phyloP scores from a whole-genome alignment of 139 green algal genomes.

The Chlorella sp. region DNA sequence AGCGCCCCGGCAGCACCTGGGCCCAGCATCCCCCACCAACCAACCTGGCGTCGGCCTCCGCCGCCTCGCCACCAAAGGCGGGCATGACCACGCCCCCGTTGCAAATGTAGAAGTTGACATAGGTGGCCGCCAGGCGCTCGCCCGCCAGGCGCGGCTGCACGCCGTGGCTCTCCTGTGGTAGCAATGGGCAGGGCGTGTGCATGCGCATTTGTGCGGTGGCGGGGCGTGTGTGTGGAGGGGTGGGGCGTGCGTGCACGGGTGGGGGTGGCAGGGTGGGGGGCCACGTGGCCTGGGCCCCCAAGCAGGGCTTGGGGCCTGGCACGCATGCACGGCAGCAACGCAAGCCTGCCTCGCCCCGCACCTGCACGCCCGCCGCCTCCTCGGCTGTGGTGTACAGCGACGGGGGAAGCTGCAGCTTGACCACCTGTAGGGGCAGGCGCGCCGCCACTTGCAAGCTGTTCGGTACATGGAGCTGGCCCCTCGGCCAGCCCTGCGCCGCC shows the following conservation, averaged over 20 bases:
- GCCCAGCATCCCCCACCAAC: not conserved
- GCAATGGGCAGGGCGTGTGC: not conserved
- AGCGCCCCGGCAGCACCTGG: not conserved
- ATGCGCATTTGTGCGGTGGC: too few relatives aligned
- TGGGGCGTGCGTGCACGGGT: too few relatives aligned
- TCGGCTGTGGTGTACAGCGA: conserved; percentile 52
- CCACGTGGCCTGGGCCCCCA: too few relatives aligned
- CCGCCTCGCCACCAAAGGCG: conserved; percentile 24
- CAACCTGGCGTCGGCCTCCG: conserved; percentile 22
- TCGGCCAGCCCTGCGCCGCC: too few relatives aligned
- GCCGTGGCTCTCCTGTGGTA: conserved; percentile 10
- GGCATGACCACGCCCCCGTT: conserved; percentile 73
- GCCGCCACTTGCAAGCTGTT: too few relatives aligned
- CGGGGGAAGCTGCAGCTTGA: conserved; percentile 71
- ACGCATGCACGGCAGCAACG: not conserved
- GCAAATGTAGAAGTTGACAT: conserved; percentile 81
- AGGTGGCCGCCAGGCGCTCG: conserved; percentile 58
- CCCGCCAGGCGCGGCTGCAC: conserved; percentile 41
- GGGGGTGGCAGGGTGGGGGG: too few relatives aligned
- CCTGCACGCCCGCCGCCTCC: conserved; percentile 43
- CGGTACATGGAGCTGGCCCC: too few relatives aligned
- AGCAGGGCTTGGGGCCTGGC: conserved; percentile 5
- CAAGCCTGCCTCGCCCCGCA: not conserved
- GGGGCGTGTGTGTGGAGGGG: too few relatives aligned
- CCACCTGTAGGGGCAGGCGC: conserved; percentile 41